Base-by-base conservation (phyloP, 129 eudicot genomes). In the Centella asiatica region DNA sequence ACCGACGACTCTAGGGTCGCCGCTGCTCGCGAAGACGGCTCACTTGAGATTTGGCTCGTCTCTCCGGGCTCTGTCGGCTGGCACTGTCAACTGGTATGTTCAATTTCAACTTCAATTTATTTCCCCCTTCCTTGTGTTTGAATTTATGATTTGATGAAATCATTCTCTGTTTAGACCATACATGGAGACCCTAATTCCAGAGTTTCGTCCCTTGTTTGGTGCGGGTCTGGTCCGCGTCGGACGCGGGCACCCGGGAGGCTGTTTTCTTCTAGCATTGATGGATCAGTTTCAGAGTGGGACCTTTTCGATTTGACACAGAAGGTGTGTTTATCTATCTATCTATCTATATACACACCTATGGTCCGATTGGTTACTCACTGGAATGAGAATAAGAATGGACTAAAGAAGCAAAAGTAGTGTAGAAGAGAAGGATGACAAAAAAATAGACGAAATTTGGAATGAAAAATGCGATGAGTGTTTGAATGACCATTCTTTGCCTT, bases 61-160 rank as follows among this genome's bases (percentile, higher is more conserved):
- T 87, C 99, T 12, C 96, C 96, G 3, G 99, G 99, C 47, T 79
- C 95, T 56, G 88, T 87, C 40, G 92, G 96, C 47, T 92, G 99
- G 99, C 95, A 92, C 85, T 78, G 95, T 58, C 95, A 79, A 61
- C 76, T 92, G 55, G 99, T 92, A 82, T 6, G 58, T 3, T 14
- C 12, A 17, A 2, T 1, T 13, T 23, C 29, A 4, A 27, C 6
- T 33, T 15, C 31, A 1, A 29, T 46, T 22, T 26, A 39, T 62
- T 22, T 7, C 12, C 1, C 7, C 50, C 9, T 2, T 24, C 4
- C 10, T 18, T 23, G 15, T 27, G 13, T 53, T 50, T 61, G n/a
- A 10, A 9, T 1, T 57, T 57, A 1, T 32, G 6, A 29, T 17
- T 73, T 31, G 19, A 26, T 57, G 51, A 2, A n/a, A 12, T 23